Conservation (phyloP, 345 rosid species). For the Triadica sebifera region DNA sequence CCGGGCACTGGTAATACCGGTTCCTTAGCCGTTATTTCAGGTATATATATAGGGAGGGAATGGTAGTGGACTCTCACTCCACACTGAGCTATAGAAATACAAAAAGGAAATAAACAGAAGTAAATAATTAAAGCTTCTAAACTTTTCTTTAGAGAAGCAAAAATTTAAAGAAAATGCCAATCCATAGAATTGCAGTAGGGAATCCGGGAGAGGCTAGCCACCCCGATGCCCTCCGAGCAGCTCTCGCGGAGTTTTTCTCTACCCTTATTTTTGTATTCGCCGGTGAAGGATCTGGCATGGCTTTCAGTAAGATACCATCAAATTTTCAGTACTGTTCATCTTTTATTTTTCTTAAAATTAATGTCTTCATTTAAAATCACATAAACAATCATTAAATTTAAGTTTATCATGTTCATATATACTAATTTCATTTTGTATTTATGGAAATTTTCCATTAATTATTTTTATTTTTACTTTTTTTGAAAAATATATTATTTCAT, state of each 20-base stretch:
- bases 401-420: no score
- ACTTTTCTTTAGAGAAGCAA: background rate
- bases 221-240: constrained; percentile 65
- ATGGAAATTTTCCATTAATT: no score
- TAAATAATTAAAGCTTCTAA: background rate
- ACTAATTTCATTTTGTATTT: no score
- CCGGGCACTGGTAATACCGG: constrained; percentile 26
- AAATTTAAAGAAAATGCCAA: constrained; percentile 41
- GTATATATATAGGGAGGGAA: constrained; percentile 9
- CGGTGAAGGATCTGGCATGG: constrained; percentile 91
- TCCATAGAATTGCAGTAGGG: constrained; percentile 59
- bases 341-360: no score
- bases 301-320: constrained; percentile 45
- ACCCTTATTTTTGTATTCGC: constrained; percentile 81
- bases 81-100: background rate
- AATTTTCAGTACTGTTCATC: background rate
- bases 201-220: constrained; percentile 58
- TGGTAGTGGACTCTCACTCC: background rate
- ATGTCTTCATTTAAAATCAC: no score
- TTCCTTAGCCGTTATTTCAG: constrained; percentile 33
- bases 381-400: no score
- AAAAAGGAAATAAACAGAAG: background rate
- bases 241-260: constrained; percentile 69
- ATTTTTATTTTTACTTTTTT: no score
- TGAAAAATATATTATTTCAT: no score